phyloP scores from a whole-genome alignment of 768 basidiomycete genomes.

The Tulasnella sp. region DNA sequence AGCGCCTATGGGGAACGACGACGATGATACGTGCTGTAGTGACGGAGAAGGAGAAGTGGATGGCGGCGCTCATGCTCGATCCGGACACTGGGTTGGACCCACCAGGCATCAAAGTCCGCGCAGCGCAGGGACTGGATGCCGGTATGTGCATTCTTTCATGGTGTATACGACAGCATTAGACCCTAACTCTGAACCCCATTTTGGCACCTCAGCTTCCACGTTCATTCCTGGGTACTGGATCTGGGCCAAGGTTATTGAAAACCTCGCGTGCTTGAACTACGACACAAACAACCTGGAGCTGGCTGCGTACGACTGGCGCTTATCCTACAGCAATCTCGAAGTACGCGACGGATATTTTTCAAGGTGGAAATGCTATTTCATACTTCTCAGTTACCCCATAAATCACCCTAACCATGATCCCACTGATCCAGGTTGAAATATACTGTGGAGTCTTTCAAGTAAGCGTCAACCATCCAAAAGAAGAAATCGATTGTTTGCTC shows the following conservation, averaged over 20 bases:
- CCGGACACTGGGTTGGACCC: conserved; percentile 86
- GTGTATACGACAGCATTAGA: conserved; percentile 11
- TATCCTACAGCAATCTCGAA: conserved; percentile 84
- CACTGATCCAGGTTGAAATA: conserved; percentile 8
- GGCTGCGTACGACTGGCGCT: conserved; percentile 84
- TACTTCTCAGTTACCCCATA: neutral
- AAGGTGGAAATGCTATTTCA: conserved; percentile 34
- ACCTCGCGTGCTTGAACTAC: conserved; percentile 85
- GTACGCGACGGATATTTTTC: conserved; percentile 85
- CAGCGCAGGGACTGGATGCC: conserved; percentile 85
- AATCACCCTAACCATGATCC: neutral
- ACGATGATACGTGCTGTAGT: conserved; percentile 70
- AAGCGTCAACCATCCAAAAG: neutral
- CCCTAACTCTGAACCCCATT: conserved; percentile 14
- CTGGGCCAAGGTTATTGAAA: conserved; percentile 91
- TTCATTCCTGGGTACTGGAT: conserved; percentile 86
- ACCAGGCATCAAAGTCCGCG: conserved; percentile 70
- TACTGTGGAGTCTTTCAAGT: conserved; percentile 16
- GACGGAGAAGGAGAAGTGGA: conserved; percentile 82
- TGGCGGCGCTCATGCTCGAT: conserved; percentile 81
- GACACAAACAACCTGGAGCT: conserved; percentile 81
- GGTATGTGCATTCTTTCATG: conserved; percentile 54
- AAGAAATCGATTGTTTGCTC: too few species aligned
- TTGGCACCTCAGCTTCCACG: conserved; percentile 5
- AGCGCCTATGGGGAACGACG: conserved; percentile 45